Base-by-base conservation (phyloP, 805 yeast genomes). In the Candida gorgasii region DNA sequence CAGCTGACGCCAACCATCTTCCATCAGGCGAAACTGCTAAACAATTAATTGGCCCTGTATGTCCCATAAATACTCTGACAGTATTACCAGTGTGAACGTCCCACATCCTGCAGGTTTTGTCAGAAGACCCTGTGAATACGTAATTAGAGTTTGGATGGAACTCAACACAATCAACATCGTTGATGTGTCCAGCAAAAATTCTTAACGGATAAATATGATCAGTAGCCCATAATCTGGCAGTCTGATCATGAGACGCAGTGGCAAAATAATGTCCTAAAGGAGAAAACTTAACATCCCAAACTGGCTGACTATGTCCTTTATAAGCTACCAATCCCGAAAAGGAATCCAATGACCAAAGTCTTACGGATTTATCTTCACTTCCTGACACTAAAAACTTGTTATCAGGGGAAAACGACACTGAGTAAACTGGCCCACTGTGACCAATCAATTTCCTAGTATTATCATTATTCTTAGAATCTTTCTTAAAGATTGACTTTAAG, bases 81-180 rank as follows among this genome's bases (percentile, higher is more conserved):
- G 95, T 82, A 50, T 81, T 83, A 29, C 99, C 99, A 31, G 82
- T 78, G 27, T 82, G 79, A 18, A 93, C 82, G 62, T 93, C 99
- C 99, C 99, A 93, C 97, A 93, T 90, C 49, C 99, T 76, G 57
- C 95, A 85, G 0, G 98, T 89, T 66, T 89, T 89, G 65, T 93
- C 99, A 49, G 90, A 80, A 5, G 96, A 88, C 5, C 99, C 99
- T 0, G 99, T 92, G 57, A 93, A 83, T 5, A 93, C 82, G 60
- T 93, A 93, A 37, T 90, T 86, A 7, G 97, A 90, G 62, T 93
- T 93, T 18, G 99, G 98, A 67, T 93, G 99, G 77, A 92, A 93
- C 38, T 82, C 83, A 27, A 92, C 95, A 52, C 92, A 82, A 59
- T 93, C 98, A 28, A 93, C 98, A 67, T 93, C 99, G 56, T 89